Evolutionary conservation across 805 yeast genomes (phyloP), one percentile per base, ranked within the genome.

Genomic region (Metschnikowia continentalis): DNA sequence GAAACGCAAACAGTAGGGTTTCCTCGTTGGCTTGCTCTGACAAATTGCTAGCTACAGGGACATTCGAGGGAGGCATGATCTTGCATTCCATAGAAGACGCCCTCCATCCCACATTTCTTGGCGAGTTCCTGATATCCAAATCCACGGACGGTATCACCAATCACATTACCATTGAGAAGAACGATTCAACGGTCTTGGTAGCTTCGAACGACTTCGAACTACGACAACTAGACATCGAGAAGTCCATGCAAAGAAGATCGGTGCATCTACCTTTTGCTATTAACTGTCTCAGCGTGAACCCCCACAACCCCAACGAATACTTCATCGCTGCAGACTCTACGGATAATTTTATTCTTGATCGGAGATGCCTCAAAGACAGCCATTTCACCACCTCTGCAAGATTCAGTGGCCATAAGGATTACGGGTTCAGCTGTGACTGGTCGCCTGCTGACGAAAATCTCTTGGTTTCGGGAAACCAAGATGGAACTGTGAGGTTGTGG

Each of bases 381-480:
- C 42, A 45, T 2, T 49, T 52, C 46, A 32, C 38, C 15, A 20
- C 57, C n/a, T 42, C 46, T n/a, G 42, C 38, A 14, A 33, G 54
- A 5, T 53, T 75, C 35, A 50, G 51, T 22, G 84, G 83, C 6
- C 87, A 82, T 61, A 63, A 64, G 45, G 87, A 83, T 59, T 82
- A 61, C 59, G 77, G 82, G 3, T 82, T 82, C 54, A 71, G 82
- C 38, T 82, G 85, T 59, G 86, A 81, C 57, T 83, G 87, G 86
- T 68, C 71, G 2, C 66, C 70, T 1, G 46, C 49, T 5, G 67
- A 74, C 54, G 79, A 74, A 13, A 64, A 74, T 43, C 56, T 69
- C 5, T 54, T 82, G 15, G 76, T 80, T 4, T 77, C 85, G 0
- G 87, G 87, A 5, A 79, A 76, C 57, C 87, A 83, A 61, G 88